A percentile compares a stretch with the other conserved stretches of the same genome.
Conservation (phyloP, 352 stramenopile species). For the Phytopythium vexans region DNA sequence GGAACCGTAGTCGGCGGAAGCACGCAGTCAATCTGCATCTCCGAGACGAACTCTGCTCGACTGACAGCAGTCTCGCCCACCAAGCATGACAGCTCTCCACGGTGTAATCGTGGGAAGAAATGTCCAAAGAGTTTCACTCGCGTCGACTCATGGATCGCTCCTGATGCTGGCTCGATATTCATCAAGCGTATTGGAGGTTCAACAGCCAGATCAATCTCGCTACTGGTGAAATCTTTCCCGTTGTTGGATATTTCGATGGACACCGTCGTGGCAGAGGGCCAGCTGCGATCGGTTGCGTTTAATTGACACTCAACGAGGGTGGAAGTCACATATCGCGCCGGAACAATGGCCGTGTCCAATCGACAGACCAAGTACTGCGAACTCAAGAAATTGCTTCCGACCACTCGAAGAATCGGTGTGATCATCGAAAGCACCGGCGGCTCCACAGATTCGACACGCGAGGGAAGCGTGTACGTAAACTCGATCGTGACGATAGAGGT, state of each 20-base stretch:
- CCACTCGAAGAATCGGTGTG: slow-evolving; percentile 12
- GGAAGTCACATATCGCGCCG: slow-evolving; percentile 25
- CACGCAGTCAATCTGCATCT: slow-evolving; percentile 28
- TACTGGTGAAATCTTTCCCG: slow-evolving; percentile 89
- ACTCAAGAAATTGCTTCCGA: slow-evolving; percentile 35
- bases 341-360: slow-evolving; percentile 13
- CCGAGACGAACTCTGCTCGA: slow-evolving; percentile 19
- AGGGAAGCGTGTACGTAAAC: not conserved
- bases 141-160: slow-evolving; percentile 11
- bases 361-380: slow-evolving; percentile 34
- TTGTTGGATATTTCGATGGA: slow-evolving; percentile 91
- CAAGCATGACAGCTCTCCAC: slow-evolving; percentile 28
- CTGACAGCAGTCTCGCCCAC: slow-evolving; percentile 28
- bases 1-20: slow-evolving; percentile 16
- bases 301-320: slow-evolving; percentile 24
- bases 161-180: slow-evolving; percentile 15
- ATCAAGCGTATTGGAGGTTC: slow-evolving; percentile 15
- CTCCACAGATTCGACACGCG: not conserved
- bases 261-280: slow-evolving; percentile 7
- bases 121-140: slow-evolving; percentile 22
- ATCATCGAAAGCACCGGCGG: slow-evolving; percentile 11
- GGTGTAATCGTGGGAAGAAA: slow-evolving; percentile 16
- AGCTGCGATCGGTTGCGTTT: slow-evolving; percentile 6
- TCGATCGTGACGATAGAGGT: not conserved
- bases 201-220: slow-evolving; percentile 64